Base-by-base conservation (phyloP, 129 eudicot species). In the Erigeron canadensis region DNA sequence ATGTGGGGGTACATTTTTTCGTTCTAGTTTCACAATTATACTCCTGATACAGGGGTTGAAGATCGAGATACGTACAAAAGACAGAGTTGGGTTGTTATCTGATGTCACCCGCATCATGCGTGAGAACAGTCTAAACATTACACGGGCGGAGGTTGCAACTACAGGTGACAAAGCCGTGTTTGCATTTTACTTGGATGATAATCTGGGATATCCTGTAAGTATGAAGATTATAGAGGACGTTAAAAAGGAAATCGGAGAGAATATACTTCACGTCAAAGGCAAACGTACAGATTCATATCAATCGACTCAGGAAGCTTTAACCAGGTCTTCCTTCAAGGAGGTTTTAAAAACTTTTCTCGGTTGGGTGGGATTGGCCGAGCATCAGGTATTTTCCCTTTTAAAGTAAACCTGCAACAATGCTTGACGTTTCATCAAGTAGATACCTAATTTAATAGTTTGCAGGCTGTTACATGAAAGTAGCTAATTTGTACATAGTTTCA, bases 21-120 rank as follows among this genome's bases (percentile, higher is more conserved):
- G 34, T 1, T 28, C 34, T 2, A 28, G 0, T 28, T 28, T 28
- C 1, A 28, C 3, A 3, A 1, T 28, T 28, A 28, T 28, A 28
- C 34, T 28, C 3, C 1, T 28, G 34, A 28, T 28, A 28, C 0
- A 93, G 98, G 98, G 98, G 0, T 71, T 94, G 86, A 89, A 94
- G 86, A 84, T 94, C 62, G 98, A 89, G 69, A 69, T 94, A 37
- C 90, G 98, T 82, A 94, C 99, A 13, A 81, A 90, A 1, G 99
- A 94, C 64, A 81, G 97, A 69, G 72, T 84, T 12, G 99, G 99
- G 28, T 86, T 94, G 42, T 75, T 94, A 17, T 94, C 99, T 12
- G 91, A 94, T 8, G 88, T 94, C 37, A 94, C 99, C n/a, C 83
- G 99, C 43, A 87, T 94, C 5, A 87, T 94, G 71, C 91, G 99